These are phyloP conservation scores for Leishmania tropica DNA, from an alignment of 208 protist species.

Conservation along the genomic window DNA sequence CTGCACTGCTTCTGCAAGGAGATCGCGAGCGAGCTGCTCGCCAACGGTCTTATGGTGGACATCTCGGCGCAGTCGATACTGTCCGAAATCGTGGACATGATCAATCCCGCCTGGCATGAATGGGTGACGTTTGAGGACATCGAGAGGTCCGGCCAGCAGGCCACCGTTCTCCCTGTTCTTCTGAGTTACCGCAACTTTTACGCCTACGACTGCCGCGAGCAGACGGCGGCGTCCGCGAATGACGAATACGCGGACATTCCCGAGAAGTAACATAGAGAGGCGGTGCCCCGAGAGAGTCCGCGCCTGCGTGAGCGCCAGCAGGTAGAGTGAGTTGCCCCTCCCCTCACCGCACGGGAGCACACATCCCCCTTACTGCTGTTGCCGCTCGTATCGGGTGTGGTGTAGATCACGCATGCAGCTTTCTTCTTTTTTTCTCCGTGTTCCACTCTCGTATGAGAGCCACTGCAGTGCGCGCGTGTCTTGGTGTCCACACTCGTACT, in stretches of 20 bases:
- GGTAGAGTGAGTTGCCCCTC: neutral
- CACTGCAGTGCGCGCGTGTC: neutral
- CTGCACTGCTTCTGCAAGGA: conserved; percentile 89
- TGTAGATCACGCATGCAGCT: neutral
- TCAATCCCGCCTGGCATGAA: conserved; percentile 87
- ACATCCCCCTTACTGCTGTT: neutral
- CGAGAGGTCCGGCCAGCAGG: conserved; percentile 76
- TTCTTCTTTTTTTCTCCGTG: neutral
- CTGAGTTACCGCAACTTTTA: conserved; percentile 89
- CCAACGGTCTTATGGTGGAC: conserved; percentile 77
- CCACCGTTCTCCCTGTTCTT: conserved; percentile 82
- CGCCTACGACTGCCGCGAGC: conserved; percentile 90
- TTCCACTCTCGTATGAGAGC: neutral
- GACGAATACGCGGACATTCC: conserved; percentile 67
- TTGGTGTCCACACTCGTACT: too few species aligned
- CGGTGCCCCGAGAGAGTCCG: neutral
- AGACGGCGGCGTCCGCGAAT: conserved; percentile 74
- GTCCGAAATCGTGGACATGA: conserved; percentile 92
- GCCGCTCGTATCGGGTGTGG: neutral
- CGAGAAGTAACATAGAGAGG: conserved; percentile 5
- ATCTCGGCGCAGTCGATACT: conserved; percentile 84
- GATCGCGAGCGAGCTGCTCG: conserved; percentile 71
- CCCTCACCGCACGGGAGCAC: neutral
- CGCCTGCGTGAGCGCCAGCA: neutral
- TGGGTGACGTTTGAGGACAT: conserved; percentile 84